Evolutionary conservation across 2,329 filamentous ascomycete species (phyloP).

Genomic region (Hypomyces perniciosus): DNA sequence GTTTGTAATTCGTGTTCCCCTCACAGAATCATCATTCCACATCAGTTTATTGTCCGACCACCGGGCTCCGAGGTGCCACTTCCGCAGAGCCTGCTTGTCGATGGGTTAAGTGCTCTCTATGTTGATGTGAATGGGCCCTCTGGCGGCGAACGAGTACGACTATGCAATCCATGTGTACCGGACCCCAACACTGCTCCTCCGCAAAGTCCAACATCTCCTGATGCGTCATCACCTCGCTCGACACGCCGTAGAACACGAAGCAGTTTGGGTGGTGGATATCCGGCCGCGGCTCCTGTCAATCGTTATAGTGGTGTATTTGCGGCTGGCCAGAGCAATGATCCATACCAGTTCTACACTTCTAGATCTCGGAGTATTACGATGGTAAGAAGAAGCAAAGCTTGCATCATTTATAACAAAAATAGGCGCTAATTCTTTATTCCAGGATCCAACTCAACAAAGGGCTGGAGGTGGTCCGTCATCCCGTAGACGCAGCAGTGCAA

Average conservation of each 20-base stretch:
- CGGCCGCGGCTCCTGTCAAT: slow-evolving; percentile 22
- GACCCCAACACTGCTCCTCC: slow-evolving; percentile 56
- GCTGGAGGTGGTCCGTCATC: slow-evolving; percentile 20
- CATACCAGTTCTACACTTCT: slow-evolving; percentile 28
- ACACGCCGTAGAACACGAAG: slow-evolving; percentile 42
- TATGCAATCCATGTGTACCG: slow-evolving; percentile 58
- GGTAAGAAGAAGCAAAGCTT: slow-evolving; percentile 28
- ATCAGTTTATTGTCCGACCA: slow-evolving; percentile 85
- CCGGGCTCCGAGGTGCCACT: slow-evolving; percentile 43
- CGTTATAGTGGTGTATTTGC: slow-evolving; percentile 34
- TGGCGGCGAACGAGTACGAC: slow-evolving; percentile 52
- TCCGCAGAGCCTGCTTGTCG: slow-evolving; percentile 30
- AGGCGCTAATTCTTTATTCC: slow-evolving; percentile 7
- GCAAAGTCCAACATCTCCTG: slow-evolving; percentile 33
- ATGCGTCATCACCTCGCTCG: slow-evolving; percentile 27
- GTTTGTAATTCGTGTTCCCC: slow-evolving; percentile 88
- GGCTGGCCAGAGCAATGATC: slow-evolving; percentile 26
- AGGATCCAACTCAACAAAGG: slow-evolving; percentile 19
- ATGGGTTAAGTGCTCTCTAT: slow-evolving; percentile 35
- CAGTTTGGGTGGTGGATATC: slow-evolving; percentile 30
- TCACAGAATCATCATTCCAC: slow-evolving; percentile 88
- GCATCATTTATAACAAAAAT: not conserved
- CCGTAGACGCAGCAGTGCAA: slow-evolving; percentile 23
- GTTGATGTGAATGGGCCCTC: slow-evolving; percentile 40
- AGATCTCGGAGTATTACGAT: slow-evolving; percentile 43